Conservation (phyloP, 1,284 basidiomycete species). For the Sanguinoderma infundibulare region DNA sequence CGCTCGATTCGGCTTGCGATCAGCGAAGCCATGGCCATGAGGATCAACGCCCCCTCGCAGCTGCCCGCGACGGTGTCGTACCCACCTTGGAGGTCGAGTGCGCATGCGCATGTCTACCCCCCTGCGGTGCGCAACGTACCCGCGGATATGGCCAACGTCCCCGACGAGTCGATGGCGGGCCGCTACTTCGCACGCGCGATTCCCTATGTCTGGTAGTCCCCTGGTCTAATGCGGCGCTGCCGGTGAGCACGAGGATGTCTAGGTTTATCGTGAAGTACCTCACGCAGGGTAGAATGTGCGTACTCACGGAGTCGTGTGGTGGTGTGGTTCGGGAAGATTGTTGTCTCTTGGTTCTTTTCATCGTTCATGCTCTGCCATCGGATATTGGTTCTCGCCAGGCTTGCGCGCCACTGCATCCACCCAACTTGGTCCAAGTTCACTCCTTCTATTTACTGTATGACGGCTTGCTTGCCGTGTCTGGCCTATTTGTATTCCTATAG, state of each 20-base stretch:
- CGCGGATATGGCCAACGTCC: too few relatives aligned
- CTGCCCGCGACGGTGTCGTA: conserved; percentile 23
- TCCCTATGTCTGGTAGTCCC: conserved; percentile 49
- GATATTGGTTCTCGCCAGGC: too few relatives aligned
- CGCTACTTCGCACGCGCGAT: conserved; percentile 52
- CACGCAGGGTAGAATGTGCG: too few relatives aligned
- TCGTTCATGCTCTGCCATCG: too few relatives aligned
- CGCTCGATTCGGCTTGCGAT: conserved; percentile 49
- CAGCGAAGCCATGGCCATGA: conserved; percentile 42
- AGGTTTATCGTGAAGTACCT: too few relatives aligned
- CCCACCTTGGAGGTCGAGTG: conserved; percentile 26
- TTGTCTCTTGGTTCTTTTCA: too few relatives aligned
- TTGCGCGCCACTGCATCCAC: too few relatives aligned
- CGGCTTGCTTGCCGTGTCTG: not conserved
- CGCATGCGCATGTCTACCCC: conserved; percentile 26
- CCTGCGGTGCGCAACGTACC: conserved; percentile 11
- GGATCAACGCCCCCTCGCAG: conserved; percentile 29
- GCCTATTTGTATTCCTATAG: not conserved
- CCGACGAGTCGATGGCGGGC: conserved; percentile 38
- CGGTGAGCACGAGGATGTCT: too few relatives aligned
- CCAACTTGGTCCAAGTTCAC: not conserved
- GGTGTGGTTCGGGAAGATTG: too few relatives aligned
- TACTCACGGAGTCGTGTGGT: too few relatives aligned
- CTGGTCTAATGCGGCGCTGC: too few relatives aligned
- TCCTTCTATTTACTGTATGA: not conserved